Evolutionary conservation across 2,329 filamentous ascomycete genomes (phyloP).

Genomic region (Cladosporium sphaerospermum): DNA sequence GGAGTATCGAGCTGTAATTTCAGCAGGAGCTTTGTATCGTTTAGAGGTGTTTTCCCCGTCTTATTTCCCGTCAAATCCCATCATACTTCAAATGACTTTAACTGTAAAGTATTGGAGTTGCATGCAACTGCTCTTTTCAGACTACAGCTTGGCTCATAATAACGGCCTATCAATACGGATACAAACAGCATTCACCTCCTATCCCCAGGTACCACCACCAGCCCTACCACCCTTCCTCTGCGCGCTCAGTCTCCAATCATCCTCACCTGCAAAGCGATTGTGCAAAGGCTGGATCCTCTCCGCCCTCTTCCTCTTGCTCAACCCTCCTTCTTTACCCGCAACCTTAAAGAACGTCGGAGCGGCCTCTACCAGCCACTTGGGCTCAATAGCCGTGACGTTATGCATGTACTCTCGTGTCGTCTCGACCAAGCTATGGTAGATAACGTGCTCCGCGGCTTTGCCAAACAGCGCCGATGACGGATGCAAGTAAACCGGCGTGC

Average conservation of each 20-base stretch:
- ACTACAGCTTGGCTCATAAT: no score
- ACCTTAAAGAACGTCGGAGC: slow-evolving; percentile 99
- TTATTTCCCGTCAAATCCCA: no score
- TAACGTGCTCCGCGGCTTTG: slow-evolving; percentile 92
- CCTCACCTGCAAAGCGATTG: slow-evolving; percentile 84
- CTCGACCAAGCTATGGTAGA: slow-evolving; percentile 84
- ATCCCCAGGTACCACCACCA: slow-evolving; percentile 93
- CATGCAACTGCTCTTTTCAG: no score
- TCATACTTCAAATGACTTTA: no score
- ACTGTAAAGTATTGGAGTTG: no score
- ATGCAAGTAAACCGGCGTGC: slow-evolving; percentile 91
- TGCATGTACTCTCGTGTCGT: slow-evolving; percentile 99
- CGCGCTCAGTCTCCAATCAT: slow-evolving; percentile 89
- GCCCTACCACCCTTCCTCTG: slow-evolving; percentile 79
- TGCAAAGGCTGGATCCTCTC: slow-evolving; percentile 94
- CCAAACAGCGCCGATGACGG: slow-evolving; percentile 88
- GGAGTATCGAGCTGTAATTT: no score
- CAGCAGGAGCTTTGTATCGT: no score
- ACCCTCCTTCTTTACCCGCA: slow-evolving; percentile 66
- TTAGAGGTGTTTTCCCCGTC: no score
- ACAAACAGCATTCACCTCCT: slow-evolving; percentile 14
- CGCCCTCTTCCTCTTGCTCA: slow-evolving; percentile 87
- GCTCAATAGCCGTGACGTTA: slow-evolving; percentile 84
- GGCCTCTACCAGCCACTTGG: slow-evolving; percentile 87
- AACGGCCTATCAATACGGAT: no score